phyloP scores from a whole-genome alignment of 108 stramenopile species.

The Mediolabrus comicus region DNA sequence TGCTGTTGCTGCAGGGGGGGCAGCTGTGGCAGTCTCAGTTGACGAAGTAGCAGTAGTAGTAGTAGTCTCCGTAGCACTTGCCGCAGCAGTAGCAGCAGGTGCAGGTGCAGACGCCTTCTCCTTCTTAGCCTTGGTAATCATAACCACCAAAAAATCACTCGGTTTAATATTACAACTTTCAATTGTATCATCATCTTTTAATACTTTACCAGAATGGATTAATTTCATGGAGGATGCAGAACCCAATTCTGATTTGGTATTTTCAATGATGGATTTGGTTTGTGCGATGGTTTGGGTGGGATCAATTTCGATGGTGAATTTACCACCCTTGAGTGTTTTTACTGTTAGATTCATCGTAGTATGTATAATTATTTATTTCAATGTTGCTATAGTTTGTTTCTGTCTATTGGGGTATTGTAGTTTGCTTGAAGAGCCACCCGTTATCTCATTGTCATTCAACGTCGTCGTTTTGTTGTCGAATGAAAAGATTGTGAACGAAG shows the following conservation, averaged over 20 bases:
- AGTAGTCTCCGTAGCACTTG: slow-evolving; percentile 40
- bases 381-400: not conserved
- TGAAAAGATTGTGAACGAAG: no score
- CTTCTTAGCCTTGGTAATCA: slow-evolving; percentile 86
- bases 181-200: slow-evolving; percentile 90
- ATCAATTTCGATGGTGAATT: slow-evolving; percentile 81
- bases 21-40: slow-evolving; percentile 28
- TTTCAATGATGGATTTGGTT: slow-evolving; percentile 82
- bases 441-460: no score
- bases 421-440: no score
- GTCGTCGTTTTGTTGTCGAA: no score
- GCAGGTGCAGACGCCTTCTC: not conserved
- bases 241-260: slow-evolving; percentile 65
- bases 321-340: slow-evolving; percentile 86
- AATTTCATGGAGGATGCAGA: slow-evolving; percentile 85
- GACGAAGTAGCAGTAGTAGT: slow-evolving; percentile 23
- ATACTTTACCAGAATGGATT: slow-evolving; percentile 95
- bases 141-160: slow-evolving; percentile 95
- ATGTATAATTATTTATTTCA: not conserved
- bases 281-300: slow-evolving; percentile 59
- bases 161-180: slow-evolving; percentile 80
- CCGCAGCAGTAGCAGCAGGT: slow-evolving; percentile 37
- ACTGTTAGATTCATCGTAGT: slow-evolving; percentile 77
- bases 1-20: slow-evolving; percentile 48
- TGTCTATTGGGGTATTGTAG: no score